phyloP scores from a whole-genome alignment of 768 basidiomycete species.

The Boletus pseudopeckii region DNA sequence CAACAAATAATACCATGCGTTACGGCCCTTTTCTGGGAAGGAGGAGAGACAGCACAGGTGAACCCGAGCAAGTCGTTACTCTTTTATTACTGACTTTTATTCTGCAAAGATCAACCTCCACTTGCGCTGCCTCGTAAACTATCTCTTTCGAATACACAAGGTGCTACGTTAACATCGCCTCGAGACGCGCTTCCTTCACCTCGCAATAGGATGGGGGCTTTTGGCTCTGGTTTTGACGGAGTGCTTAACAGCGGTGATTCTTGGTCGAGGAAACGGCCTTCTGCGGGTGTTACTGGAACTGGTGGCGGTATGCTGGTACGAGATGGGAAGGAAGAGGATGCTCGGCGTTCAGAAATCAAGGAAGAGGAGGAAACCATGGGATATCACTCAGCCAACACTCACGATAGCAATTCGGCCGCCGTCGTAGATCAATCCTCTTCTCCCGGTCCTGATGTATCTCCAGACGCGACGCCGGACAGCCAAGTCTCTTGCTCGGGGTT shows the following conservation, averaged over 20 bases:
- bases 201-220: slow-evolving; percentile 55
- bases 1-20: slow-evolving; percentile 53
- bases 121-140: slow-evolving; percentile 58
- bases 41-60: slow-evolving; percentile 71
- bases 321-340: slow-evolving; percentile 38
- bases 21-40: slow-evolving; percentile 56
- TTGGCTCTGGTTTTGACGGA: slow-evolving; percentile 67
- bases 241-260: slow-evolving; percentile 63
- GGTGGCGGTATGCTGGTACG: slow-evolving; percentile 35
- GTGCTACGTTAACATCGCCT: slow-evolving; percentile 46
- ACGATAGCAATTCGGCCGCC: slow-evolving; percentile 3
- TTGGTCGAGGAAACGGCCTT: slow-evolving; percentile 65
- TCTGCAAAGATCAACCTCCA: slow-evolving; percentile 54
- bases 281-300: slow-evolving; percentile 51
- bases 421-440: slow-evolving; percentile 12
- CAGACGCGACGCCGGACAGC: slow-evolving; percentile 1
- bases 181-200: slow-evolving; percentile 66
- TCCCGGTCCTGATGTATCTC: slow-evolving; percentile 6
- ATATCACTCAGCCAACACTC: slow-evolving; percentile 5
- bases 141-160: slow-evolving; percentile 61
- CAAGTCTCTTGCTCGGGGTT: slow-evolving; percentile 11
- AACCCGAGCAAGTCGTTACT: not conserved
- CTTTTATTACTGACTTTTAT: slow-evolving; percentile 7
- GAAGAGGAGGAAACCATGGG: slow-evolving; percentile 51
- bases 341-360: slow-evolving; percentile 47